These are phyloP conservation scores for Solanum hybrid DNA, from an alignment of 305 asterid genomes.

Conservation along the genomic window DNA sequence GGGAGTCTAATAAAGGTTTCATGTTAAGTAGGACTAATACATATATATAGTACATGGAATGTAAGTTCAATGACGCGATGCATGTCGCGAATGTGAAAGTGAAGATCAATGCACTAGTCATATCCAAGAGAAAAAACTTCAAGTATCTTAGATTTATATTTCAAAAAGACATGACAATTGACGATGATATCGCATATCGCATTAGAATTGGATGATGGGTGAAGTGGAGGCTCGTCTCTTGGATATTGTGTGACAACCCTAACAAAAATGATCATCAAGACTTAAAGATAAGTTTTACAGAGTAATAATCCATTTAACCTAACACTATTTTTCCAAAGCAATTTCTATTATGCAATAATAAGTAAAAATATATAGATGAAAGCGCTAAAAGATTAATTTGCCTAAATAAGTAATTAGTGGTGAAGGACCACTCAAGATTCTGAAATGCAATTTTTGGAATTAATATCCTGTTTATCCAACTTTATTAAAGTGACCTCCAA, in stretches of 20 bases:
- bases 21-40: not conserved
- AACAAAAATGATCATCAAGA: not conserved
- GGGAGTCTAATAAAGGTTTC: not conserved
- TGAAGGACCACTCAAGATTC: not conserved
- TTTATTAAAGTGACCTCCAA: not conserved
- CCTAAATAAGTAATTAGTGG: not conserved
- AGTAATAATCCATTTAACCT: no score
- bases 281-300: no score
- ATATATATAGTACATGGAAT: not conserved
- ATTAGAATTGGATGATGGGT: not conserved
- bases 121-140: not conserved
- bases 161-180: not conserved
- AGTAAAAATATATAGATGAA: not conserved
- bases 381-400: not conserved
- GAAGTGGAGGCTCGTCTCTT: not conserved
- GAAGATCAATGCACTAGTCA: not conserved
- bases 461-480: not conserved
- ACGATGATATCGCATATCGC: rapidly evolving
- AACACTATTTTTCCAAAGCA: not conserved
- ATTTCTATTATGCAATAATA: not conserved
- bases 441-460: not conserved
- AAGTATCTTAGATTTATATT: not conserved
- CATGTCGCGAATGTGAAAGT: not conserved
- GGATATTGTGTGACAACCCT: not conserved
- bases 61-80: not conserved